Conservation (phyloP, 2,329 filamentous ascomycete species). For the Berkeleyomyces rouxiae region DNA sequence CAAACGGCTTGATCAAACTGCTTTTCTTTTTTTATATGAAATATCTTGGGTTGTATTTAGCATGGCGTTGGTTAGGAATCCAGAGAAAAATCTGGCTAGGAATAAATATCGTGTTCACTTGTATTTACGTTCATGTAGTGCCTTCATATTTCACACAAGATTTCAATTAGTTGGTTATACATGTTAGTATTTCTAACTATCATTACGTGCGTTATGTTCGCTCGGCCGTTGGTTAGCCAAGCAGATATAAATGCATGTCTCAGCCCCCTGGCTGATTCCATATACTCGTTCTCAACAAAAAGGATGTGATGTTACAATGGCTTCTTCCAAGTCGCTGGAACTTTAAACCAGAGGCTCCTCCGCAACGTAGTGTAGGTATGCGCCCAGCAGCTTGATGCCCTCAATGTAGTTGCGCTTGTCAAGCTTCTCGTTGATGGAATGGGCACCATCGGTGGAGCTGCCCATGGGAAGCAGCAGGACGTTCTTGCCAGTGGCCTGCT, state of each 20-base stretch:
- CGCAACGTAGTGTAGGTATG: conserved; percentile 90
- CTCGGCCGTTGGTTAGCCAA: background rate
- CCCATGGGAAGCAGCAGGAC: conserved; percentile 93
- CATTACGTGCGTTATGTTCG: background rate
- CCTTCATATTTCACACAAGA: background rate
- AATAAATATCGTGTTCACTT: background rate
- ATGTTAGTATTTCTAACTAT: background rate
- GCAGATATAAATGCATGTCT: background rate
- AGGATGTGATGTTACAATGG: background rate
- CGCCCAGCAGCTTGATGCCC: conserved; percentile 86
- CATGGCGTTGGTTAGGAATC: background rate
- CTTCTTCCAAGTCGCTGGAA: background rate
- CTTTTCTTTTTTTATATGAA: background rate
- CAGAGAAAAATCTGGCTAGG: background rate
- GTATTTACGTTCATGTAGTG: background rate
- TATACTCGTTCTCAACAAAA: background rate
- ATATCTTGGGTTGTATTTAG: background rate
- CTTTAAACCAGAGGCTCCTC: conserved; percentile 50
- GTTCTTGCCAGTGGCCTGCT: conserved; percentile 96
- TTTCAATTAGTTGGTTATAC: background rate
- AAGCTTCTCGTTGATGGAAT: conserved; percentile 97
- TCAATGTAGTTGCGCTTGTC: conserved; percentile 97
- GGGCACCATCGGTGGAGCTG: conserved; percentile 86
- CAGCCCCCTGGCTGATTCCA: background rate
- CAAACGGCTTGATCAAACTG: background rate